Evolutionary conservation across 805 yeast species (phyloP), one percentile per base, ranked within the genome.

Genomic region (Metschnikowia continentalis): DNA sequence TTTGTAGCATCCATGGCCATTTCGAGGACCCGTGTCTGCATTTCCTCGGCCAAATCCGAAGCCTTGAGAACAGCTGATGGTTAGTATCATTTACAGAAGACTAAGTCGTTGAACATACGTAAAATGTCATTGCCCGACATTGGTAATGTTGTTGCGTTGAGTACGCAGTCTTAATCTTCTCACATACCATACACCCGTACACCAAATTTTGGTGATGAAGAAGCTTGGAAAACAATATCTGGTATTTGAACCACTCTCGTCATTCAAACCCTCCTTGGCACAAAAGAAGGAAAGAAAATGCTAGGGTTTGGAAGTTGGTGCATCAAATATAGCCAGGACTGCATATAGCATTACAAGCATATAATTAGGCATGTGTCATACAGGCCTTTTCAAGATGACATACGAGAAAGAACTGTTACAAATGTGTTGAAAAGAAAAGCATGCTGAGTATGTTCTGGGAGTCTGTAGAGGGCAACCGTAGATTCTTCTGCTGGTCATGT

Each of bases 31-130:
- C 69, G 63, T 15, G 74, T 63, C 58, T 82, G 83, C 55, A 80
- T 68, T 41, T 82, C 86, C 26, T 78, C 79, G 1, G 80, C 65
- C 66, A 78, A 64, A 55, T 72, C 77, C 5, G 78, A 69, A 6
- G 76, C 76, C 56, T 71, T 71, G 48, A 72, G 65, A 42, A 72
- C 65, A 13, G 76, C 78, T 74, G 46, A 10, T 10, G 19, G 42
- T 38, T 35, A 30, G 40, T 48, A 36, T 15, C 23, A 7, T 23
- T 22, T 23, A 8, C 11, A 30, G n/a, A 20, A 7, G n/a, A 10
- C 13, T 10, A 5, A 20, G 22, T 14, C 15, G n/a, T 23, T 13
- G 15, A 35, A 44, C 47, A 44, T 44, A 44, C 47, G 47, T 36
- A 44, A 15, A 44, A 35, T 23, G 22, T 44, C 46, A 35, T 32